Evolutionary conservation across 192 early-diverging fungal species (phyloP), one percentile per base, ranked within the genome.

Genomic region (Rhizophagus clarus): DNA sequence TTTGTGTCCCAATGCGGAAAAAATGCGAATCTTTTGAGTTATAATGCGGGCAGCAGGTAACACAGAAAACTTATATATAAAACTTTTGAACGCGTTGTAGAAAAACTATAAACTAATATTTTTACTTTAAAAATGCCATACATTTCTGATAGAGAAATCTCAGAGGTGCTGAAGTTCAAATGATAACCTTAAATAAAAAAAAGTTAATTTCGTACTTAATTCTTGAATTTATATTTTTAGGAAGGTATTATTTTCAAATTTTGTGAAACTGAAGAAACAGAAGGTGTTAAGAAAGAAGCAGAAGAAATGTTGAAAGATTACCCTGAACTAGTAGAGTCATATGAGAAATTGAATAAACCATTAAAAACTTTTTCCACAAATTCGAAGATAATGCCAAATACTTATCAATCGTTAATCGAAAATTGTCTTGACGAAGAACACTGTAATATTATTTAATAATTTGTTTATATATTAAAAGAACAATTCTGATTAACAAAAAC

Each of bases 361-460:
- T 37, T 49, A 51, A 9, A 74, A 51, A 10, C 49, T 11, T 60
- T 34, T 31, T 40, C 15, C 7, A 28, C 61, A 28, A 17, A 31
- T 9, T 34, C 76, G 0, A 77, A 22, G 24, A 24, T 28, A 32
- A 67, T 77, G 63, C 76, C 62, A 32, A 49, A 67, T 32, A 31
- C 15, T 10, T 67, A 77, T 47, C 63, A 67, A 66, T 60, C 51
- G 9, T 67, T 77, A 20, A 77, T 77, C 26, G 76, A 77, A 29
- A 66, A 77, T 51, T 77, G 76, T 77, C 63, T 77, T 17, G 76
- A 77, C 3, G 76, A 77, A 67, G 42, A 67, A 22, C 76, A 77
- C 24, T 67, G 76, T 77, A 77, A 31, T 74, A 61, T 74, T 61
- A 61, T 61, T n/a, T 17, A 1, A 24, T 47, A 42, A 8, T 4